Evolutionary conservation across 495 filamentous ascomycete species (phyloP), one percentile per base, ranked within the genome.

Genomic region (Penicillium chermesinum): DNA sequence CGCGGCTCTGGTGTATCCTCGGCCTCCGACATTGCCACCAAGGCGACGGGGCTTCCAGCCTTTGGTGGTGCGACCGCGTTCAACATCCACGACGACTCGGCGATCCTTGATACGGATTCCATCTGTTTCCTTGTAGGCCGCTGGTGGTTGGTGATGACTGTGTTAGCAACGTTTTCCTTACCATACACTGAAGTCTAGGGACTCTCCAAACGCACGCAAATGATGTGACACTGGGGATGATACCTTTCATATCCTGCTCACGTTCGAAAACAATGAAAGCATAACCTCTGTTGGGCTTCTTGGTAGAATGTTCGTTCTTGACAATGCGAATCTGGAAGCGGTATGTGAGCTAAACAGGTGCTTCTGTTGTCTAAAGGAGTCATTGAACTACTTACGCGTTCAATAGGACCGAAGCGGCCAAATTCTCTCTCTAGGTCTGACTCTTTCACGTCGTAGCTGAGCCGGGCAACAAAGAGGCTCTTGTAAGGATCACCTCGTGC

Each of bases 231-330:
- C 32, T 43, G 44, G 48, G 41, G 41, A 46, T 48, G 70, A 77
- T 95, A 96, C 93, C 91, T 85, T 95, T 96, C 94, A 98, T 96
- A 62, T 98, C 93, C 70, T 91, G 91, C 67, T 97, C 93, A 60
- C 88, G 84, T 70, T 97, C 91, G 65, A 90, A 98, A 39, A 96
- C 90, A 56, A 98, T 85, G 65, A 98, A 98, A 49, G 89, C 93
- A 71, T 98, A 98, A 52, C 93, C 93, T 55, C 83, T 79, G 64
- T 93, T 85, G 37, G 82, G 76, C 69, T 89, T 91, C 55, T 87
- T 90, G 3, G 80, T 77, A 45, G 83, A 84, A 45, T 85, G 74
- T 46, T 83, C 76, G 53, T 74, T 62, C 50, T 73, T 78, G 50
- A 97, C 82, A 58, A 96, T 86, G 41, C 91, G 88, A 62, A 96